A percentile compares a stretch with the other conserved stretches of the same genome.
Evolutionary conservation across 2,329 filamentous ascomycete species (phyloP).

Genomic region (Penicillium sp.): DNA sequence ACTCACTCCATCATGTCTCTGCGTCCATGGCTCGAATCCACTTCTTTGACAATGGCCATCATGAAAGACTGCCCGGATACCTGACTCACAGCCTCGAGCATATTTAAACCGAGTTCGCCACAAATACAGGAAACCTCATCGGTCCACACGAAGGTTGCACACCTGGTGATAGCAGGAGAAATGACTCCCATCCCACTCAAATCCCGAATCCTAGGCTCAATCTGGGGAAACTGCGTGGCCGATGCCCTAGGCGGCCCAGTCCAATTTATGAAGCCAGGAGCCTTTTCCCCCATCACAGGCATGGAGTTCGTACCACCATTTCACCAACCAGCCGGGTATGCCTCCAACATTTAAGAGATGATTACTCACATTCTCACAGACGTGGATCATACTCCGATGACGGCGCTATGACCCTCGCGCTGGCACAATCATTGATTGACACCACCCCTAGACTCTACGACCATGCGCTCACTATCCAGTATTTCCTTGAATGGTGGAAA

Average conservation of each 20-base stretch:
- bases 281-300: constrained; percentile 36
- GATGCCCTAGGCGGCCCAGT: constrained; percentile 47
- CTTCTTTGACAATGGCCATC: not conserved
- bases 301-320: constrained; percentile 37
- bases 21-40: too few species aligned
- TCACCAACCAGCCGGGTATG: constrained; percentile 36
- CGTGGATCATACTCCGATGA: constrained; percentile 44
- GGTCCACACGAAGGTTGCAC: too few species aligned
- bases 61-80: not conserved
- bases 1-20: too few species aligned
- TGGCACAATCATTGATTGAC: constrained; percentile 41
- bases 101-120: not conserved
- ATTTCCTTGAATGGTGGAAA: constrained; percentile 40
- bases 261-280: constrained; percentile 38
- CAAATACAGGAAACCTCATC: not conserved
- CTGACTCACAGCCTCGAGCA: not conserved
- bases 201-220: constrained; percentile 3
- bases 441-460: constrained; percentile 27
- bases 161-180: too few species aligned
- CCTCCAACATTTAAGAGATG: not conserved
- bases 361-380: not conserved
- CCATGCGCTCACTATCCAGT: constrained; percentile 31
- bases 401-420: constrained; percentile 46
- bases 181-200: not conserved
- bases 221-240: constrained; percentile 43